Base-by-base conservation (phyloP, 495 filamentous ascomycete genomes). In the Neurospora tetrasperma region DNA sequence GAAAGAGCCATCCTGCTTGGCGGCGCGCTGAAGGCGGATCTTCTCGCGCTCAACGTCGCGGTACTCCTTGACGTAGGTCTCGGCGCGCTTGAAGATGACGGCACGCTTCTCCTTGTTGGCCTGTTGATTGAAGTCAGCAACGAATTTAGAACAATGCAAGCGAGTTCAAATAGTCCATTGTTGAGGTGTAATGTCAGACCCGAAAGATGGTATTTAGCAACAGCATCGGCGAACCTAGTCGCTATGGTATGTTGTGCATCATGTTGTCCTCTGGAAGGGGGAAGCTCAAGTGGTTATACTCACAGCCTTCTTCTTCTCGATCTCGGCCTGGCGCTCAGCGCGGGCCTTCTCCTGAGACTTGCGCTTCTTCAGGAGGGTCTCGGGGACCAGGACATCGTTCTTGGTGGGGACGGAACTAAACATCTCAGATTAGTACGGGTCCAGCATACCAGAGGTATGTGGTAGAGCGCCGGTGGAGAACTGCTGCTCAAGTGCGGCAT, bases 201-300 rank as follows among this genome's bases (percentile, higher is more conserved):
- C 96, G 96, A 99, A 99, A 99, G 96, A 98, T 98, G 94, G 94
- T 96, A 90, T 86, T 90, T 85, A 85, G 90, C 92, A 92, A 97
- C 94, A 97, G 84, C 96, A 99, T 98, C 79, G 96, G 94, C 92
- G 82, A 79, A 77, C 91, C 96, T 99, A 99, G 94, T 95, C 90
- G 92, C 89, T 86, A 87, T 83, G 80, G 86, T 89, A 87, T 87
- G 87, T 88, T 94, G 84, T 97, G 81, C 83, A 84, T 86, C 83
- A 84, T 77, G 76, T 80, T 78, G 79, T 77, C 75, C 43, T 66
- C 5, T 68, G 73, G 70, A 75, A 75, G 77, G 76, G 75, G 74
- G 76, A 75, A 79, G 74, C 72, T 74, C 76, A 72, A 70, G 54
- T 46, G 71, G 73, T 71, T 71, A 59, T 38, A 91, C 93, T 80